A percentile compares a stretch with the other conserved stretches of the same genome.
phyloP scores from a whole-genome alignment of 495 filamentous ascomycete genomes.

The Melanomma pulvis-pyrius region DNA sequence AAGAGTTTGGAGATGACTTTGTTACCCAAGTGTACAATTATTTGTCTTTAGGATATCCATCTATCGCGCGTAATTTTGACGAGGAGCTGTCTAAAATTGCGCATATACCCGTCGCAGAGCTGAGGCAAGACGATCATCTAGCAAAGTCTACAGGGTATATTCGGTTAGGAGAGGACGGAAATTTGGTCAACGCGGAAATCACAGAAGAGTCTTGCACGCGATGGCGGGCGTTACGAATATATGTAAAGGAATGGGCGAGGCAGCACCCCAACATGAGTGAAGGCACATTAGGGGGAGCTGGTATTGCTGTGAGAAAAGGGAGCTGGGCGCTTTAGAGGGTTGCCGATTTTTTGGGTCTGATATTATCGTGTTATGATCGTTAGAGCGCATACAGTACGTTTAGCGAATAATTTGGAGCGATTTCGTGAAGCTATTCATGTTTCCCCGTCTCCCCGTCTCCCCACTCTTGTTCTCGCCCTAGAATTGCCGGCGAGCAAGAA shows the following conservation, averaged over 20 bases:
- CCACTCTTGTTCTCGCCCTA: too few relatives aligned
- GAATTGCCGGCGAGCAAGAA: background rate
- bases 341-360: background rate
- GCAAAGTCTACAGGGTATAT: slow-evolving; percentile 65
- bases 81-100: slow-evolving; percentile 79
- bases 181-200: slow-evolving; percentile 42
- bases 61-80: slow-evolving; percentile 79
- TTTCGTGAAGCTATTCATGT: background rate
- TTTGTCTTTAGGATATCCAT: slow-evolving; percentile 85
- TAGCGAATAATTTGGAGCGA: background rate
- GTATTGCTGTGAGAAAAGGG: slow-evolving; percentile 70
- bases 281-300: slow-evolving; percentile 63
- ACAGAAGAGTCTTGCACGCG: slow-evolving; percentile 60
- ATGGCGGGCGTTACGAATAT: slow-evolving; percentile 79
- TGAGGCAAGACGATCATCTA: slow-evolving; percentile 71
- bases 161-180: slow-evolving; percentile 54
- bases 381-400: slow-evolving; percentile 3
- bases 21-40: slow-evolving; percentile 97
- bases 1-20: slow-evolving; percentile 79
- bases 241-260: slow-evolving; percentile 82
- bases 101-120: slow-evolving; percentile 62
- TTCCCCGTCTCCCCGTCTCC: background rate
- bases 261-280: slow-evolving; percentile 71
- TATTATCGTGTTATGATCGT: slow-evolving; percentile 9
- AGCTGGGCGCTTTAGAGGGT: slow-evolving; percentile 74